Percentiles rank a stretch among this genome's conserved stretches.
phyloP scores from a whole-genome alignment of 1,284 basidiomycete genomes.

The Moesziomyces globuligerus region DNA sequence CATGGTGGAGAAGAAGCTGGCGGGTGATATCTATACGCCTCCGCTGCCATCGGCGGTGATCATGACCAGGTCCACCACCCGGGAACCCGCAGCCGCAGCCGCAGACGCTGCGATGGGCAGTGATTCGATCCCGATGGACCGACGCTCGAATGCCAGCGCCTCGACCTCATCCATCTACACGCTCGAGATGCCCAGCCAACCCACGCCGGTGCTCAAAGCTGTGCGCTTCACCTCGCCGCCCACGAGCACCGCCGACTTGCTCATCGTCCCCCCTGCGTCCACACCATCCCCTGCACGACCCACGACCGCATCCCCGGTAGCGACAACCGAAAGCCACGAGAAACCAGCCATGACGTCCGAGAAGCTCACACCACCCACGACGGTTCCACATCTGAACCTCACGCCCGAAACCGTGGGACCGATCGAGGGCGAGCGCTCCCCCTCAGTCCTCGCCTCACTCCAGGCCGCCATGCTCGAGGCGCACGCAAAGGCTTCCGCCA shows the following conservation, averaged over 20 bases:
- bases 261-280: too few species aligned
- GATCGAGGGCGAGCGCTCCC: constrained; percentile 22
- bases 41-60: constrained; percentile 22
- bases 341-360: too few species aligned
- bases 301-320: too few species aligned
- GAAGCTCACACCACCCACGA: neutral
- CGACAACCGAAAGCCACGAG: too few species aligned
- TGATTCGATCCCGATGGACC: too few species aligned
- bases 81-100: neutral
- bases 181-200: neutral
- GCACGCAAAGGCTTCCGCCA: constrained; percentile 16
- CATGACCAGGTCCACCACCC: constrained; percentile 1
- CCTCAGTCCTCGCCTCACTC: constrained; percentile 17
- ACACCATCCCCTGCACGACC: too few species aligned
- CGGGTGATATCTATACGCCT: constrained; percentile 14
- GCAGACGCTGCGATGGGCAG: neutral
- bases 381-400: too few species aligned
- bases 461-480: constrained; percentile 46
- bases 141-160: neutral
- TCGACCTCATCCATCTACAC: neutral
- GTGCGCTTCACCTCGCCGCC: constrained; percentile 17
- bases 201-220: constrained; percentile 8
- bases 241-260: too few species aligned
- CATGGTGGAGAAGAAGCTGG: neutral
- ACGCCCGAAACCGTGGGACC: too few species aligned